phyloP scores from a whole-genome alignment of 805 yeast species.

The Wickerhamiella brachini region DNA sequence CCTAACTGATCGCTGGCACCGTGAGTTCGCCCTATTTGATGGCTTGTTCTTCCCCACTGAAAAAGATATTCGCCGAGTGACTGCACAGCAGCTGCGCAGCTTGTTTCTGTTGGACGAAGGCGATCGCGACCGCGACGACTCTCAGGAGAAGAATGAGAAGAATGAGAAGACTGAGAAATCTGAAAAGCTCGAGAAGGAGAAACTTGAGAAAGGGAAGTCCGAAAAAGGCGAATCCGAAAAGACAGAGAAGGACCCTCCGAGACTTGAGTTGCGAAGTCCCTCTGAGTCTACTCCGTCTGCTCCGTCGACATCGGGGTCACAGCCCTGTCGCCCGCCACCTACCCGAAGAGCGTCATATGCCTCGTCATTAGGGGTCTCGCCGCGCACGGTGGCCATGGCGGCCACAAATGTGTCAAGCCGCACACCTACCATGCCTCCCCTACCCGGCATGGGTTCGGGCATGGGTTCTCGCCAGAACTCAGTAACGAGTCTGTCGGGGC shows the following conservation, averaged over 20 bases:
- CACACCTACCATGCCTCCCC: neutral
- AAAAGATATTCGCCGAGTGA: slow-evolving; percentile 78
- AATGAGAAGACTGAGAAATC: slow-evolving; percentile 5
- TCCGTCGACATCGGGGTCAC: neutral
- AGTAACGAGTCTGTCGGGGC: neutral
- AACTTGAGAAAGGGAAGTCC: neutral
- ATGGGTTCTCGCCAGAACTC: neutral
- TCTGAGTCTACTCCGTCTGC: too few relatives aligned
- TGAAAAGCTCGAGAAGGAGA: neutral
- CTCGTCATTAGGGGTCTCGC: neutral
- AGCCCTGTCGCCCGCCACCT: neutral
- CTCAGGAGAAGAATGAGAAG: slow-evolving; percentile 8
- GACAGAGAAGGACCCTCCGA: neutral
- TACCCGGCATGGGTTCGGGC: neutral
- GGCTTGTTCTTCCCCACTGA: slow-evolving; percentile 73
- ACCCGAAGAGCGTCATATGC: neutral
- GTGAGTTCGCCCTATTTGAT: slow-evolving; percentile 69
- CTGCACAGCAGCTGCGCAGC: slow-evolving; percentile 72
- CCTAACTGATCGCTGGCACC: slow-evolving; percentile 76
- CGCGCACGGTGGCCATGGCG: neutral
- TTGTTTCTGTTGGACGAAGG: slow-evolving; percentile 43
- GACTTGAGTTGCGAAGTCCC: too few relatives aligned
- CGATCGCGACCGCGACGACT: slow-evolving; percentile 14
- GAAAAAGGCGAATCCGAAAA: neutral
- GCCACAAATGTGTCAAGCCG: neutral